Conservation (phyloP, 805 yeast species). For the Schwanniomyces vanrijiae region DNA sequence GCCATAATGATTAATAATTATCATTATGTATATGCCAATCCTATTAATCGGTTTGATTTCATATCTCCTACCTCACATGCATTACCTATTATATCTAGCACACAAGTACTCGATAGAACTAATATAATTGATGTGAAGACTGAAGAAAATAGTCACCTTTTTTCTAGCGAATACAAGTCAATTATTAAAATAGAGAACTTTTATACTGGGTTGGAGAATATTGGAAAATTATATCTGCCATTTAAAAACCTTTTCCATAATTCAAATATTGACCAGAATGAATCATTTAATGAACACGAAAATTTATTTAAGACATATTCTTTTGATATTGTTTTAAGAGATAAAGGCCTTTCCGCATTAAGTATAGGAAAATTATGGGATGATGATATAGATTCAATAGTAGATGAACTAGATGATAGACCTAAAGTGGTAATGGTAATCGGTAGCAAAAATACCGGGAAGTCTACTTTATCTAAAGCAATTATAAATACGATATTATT, state of each 20-base stretch:
- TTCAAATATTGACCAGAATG: slow-evolving; percentile 7
- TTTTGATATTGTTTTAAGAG: slow-evolving; percentile 35
- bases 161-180: slow-evolving; percentile 40
- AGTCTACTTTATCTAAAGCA: slow-evolving; percentile 65
- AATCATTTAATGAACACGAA: slow-evolving; percentile 2
- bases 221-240: slow-evolving; percentile 45
- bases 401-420: background rate
- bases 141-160: slow-evolving; percentile 36
- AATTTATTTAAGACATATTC: slow-evolving; percentile 28
- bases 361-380: slow-evolving; percentile 12
- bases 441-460: slow-evolving; percentile 79
- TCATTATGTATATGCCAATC: slow-evolving; percentile 20
- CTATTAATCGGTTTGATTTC: slow-evolving; percentile 23
- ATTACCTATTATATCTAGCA: slow-evolving; percentile 45
- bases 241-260: slow-evolving; percentile 41
- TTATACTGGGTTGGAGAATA: slow-evolving; percentile 44
- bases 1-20: slow-evolving; percentile 43
- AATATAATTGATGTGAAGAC: slow-evolving; percentile 24
- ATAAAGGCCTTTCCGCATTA: slow-evolving; percentile 21
- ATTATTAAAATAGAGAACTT: slow-evolving; percentile 38
- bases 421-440: slow-evolving; percentile 40
- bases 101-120: slow-evolving; percentile 35
- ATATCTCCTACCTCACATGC: slow-evolving; percentile 36
- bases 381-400: background rate
- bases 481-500: slow-evolving; percentile 49